Percentiles rank a stretch among this genome's conserved stretches.
phyloP scores from a whole-genome alignment of 371 early-diverging fungal genomes.

The Rhizopus microsporus region DNA sequence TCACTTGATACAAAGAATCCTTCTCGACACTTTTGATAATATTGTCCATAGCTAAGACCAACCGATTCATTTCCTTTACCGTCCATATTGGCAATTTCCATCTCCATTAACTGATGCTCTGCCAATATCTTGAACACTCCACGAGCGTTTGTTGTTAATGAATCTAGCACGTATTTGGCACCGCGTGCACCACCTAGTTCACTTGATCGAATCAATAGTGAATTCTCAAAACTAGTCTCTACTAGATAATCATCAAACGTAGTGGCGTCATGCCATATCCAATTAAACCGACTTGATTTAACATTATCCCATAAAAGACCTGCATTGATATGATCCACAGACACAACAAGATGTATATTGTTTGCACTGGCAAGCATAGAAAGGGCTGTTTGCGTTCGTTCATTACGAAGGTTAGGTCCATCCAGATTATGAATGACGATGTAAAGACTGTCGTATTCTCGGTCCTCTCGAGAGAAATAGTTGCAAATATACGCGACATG shows the following conservation, averaged over 20 bases:
- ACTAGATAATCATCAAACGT: conserved; percentile 79
- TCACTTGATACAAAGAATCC: conserved; percentile 82
- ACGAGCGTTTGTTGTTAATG: conserved; percentile 80
- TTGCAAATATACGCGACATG: conserved; percentile 63
- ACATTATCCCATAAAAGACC: conserved; percentile 86
- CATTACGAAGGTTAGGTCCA: conserved; percentile 78
- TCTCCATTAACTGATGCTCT: conserved; percentile 71
- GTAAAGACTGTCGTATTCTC: conserved; percentile 59
- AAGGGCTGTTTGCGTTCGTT: conserved; percentile 66
- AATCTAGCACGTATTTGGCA: conserved; percentile 80
- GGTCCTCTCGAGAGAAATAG: conserved; percentile 57
- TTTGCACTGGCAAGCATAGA: conserved; percentile 67
- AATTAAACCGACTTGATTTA: conserved; percentile 68
- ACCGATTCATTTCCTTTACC: conserved; percentile 39
- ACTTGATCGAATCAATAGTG: conserved; percentile 61
- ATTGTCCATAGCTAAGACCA: conserved; percentile 65
- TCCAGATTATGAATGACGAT: conserved; percentile 92
- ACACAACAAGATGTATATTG: conserved; percentile 78
- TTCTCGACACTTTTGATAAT: conserved; percentile 76
- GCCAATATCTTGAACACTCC: conserved; percentile 77
- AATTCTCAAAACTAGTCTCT: conserved; percentile 85
- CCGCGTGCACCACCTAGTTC: conserved; percentile 66
- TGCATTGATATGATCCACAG: conserved; percentile 90
- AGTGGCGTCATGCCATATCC: conserved; percentile 90
- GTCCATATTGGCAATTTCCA: conserved; percentile 43